Conservation (phyloP, 305 asterid genomes). For the Solanum hybrid region DNA sequence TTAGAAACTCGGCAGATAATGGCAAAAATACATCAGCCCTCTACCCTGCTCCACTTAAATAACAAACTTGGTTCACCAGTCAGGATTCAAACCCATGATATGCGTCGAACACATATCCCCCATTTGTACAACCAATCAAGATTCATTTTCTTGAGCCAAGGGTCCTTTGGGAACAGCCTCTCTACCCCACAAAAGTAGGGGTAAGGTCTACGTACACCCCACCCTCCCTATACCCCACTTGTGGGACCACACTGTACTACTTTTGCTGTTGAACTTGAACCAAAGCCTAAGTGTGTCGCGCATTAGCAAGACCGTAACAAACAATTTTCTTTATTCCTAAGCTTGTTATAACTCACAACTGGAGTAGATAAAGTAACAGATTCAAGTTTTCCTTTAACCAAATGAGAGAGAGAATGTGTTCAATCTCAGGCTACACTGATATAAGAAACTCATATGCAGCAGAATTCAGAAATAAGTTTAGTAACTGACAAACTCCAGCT, state of each 20-base stretch:
- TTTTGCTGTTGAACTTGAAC: background rate
- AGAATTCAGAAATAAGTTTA: background rate
- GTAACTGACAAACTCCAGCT: background rate
- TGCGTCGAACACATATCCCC: background rate
- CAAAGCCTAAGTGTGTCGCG: background rate
- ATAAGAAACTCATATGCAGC: background rate
- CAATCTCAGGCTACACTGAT: background rate
- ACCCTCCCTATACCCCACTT: background rate
- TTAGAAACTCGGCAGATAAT: background rate
- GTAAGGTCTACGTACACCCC: background rate
- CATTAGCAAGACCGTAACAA: background rate
- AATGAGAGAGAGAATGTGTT: background rate
- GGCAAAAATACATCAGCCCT: background rate
- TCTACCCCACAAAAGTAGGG: background rate
- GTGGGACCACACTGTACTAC: background rate
- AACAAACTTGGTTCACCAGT: background rate
- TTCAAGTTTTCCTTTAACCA: background rate
- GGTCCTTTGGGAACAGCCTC: background rate
- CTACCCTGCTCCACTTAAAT: background rate
- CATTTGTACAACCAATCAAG: background rate
- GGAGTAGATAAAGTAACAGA: background rate
- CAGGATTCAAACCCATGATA: background rate
- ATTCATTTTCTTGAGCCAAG: background rate
- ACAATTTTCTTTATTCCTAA: background rate
- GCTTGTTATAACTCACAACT: background rate